Percentiles rank a stretch among this genome's conserved stretches.
phyloP scores from a whole-genome alignment of 2,329 filamentous ascomycete species.

The Phaeoacremonium minimum region DNA sequence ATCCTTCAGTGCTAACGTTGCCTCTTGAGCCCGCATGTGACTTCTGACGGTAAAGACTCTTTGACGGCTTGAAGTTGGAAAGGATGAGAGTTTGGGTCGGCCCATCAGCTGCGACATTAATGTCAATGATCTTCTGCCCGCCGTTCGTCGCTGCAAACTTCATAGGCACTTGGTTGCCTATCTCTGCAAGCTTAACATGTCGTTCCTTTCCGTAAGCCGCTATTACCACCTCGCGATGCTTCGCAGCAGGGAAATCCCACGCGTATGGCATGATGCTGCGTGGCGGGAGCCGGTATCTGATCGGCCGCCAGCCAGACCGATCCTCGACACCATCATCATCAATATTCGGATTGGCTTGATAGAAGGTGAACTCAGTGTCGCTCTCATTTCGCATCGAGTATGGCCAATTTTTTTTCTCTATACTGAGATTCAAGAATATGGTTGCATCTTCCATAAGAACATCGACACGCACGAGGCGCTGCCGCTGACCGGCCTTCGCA shows the following conservation, averaged over 20 bases:
- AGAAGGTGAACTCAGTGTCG: conserved; percentile 94
- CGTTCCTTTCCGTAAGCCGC: conserved; percentile 74
- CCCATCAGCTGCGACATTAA: conserved; percentile 92
- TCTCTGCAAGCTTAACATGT: conserved; percentile 92
- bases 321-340: conserved; percentile 87
- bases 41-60: conserved; percentile 76
- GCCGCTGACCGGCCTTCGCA: conserved; percentile 82
- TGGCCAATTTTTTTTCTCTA: conserved; percentile 94
- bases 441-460: conserved; percentile 90
- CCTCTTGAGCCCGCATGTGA: conserved; percentile 46
- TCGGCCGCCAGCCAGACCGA: conserved; percentile 83
- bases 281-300: conserved; percentile 86
- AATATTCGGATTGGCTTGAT: conserved; percentile 87
- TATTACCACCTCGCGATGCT: conserved; percentile 88
- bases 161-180: conserved; percentile 93
- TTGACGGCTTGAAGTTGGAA: conserved; percentile 89
- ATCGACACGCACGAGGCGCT: conserved; percentile 82
- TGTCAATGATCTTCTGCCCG: conserved; percentile 84
- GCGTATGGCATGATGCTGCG: conserved; percentile 99
- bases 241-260: conserved; percentile 98
- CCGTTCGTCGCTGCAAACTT: conserved; percentile 69
- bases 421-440: conserved; percentile 84
- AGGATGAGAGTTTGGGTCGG: conserved; percentile 92
- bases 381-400: conserved; percentile 99
- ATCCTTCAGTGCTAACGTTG: conserved; percentile 57